Conservation (phyloP, 2,329 filamentous ascomycete species). For the Fusarium torulosum region DNA sequence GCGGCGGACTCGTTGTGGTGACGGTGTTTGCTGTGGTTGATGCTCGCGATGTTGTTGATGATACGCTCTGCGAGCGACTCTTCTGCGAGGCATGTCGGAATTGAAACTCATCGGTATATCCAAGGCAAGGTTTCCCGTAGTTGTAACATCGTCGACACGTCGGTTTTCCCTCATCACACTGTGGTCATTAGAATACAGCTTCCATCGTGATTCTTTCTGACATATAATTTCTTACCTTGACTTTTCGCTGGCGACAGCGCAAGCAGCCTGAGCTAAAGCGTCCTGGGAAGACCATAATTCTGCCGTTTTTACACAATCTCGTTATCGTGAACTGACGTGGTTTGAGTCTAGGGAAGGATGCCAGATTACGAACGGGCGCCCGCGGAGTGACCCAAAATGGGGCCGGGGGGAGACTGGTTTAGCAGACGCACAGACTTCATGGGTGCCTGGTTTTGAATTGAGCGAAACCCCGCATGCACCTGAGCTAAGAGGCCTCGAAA, state of each 20-base stretch:
- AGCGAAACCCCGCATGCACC: neutral
- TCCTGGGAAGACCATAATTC: conserved; percentile 49
- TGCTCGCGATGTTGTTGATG: neutral
- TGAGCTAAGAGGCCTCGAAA: neutral
- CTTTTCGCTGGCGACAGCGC: conserved; percentile 50
- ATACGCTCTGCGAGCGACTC: neutral
- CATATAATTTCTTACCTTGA: conserved; percentile 40
- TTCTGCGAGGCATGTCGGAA: conserved; percentile 47
- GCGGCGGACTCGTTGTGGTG: conserved; percentile 1
- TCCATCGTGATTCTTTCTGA: neutral
- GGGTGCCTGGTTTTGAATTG: neutral
- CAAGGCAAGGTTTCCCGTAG: conserved; percentile 52
- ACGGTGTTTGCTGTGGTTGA: neutral
- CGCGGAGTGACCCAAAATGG: too few relatives aligned
- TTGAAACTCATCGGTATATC: conserved; percentile 54
- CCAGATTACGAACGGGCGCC: neutral
- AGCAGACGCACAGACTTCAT: conserved; percentile 2
- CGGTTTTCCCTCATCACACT: conserved; percentile 52
- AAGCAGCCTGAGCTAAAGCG: conserved; percentile 50
- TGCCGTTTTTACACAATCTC: neutral
- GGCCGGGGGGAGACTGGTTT: neutral
- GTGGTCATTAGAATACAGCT: neutral
- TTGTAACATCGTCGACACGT: conserved; percentile 51
- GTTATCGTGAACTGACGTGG: conserved; percentile 2
- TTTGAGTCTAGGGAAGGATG: conserved; percentile 20